Evolutionary conservation across 2,329 filamentous ascomycete genomes (phyloP).

Genomic region (Curvularia hawaiiensis): DNA sequence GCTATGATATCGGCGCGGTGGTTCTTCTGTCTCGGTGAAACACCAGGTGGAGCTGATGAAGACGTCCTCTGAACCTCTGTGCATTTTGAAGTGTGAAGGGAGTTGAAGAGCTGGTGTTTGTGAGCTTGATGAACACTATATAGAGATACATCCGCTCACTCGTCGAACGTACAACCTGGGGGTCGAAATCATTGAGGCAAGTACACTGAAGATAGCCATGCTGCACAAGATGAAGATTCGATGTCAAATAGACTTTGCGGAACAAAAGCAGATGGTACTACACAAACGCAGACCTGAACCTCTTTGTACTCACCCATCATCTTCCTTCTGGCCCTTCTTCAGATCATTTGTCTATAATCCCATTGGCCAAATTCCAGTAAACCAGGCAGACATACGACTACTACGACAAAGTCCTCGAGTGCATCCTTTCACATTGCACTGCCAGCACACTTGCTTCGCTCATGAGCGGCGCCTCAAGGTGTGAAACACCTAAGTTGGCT

Average conservation of each 20-base stretch:
- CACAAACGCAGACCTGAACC: neutral
- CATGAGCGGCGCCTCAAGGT: neutral
- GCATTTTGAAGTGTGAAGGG: neutral
- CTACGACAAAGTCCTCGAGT: neutral
- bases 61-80: neutral
- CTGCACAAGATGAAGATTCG: neutral
- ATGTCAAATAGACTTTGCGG: neutral
- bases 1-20: conserved; percentile 9
- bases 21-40: neutral
- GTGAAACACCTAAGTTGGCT: neutral
- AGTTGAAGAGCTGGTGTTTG: neutral
- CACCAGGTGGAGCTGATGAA: neutral
- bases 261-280: neutral
- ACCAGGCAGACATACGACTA: neutral
- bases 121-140: neutral
- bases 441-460: conserved; percentile 1
- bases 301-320: conserved; percentile 2
- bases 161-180: neutral
- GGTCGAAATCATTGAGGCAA: neutral
- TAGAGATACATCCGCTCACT: neutral
- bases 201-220: conserved; percentile 7
- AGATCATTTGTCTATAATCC: neutral
- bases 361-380: neutral
- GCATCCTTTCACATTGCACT: conserved; percentile 4
- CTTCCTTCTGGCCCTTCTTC: neutral